Percentiles rank a stretch among this genome's conserved stretches.
These are phyloP conservation scores for Venustampulla echinocandica DNA, from an alignment of 495 filamentous ascomycete species.

Conservation along the genomic window DNA sequence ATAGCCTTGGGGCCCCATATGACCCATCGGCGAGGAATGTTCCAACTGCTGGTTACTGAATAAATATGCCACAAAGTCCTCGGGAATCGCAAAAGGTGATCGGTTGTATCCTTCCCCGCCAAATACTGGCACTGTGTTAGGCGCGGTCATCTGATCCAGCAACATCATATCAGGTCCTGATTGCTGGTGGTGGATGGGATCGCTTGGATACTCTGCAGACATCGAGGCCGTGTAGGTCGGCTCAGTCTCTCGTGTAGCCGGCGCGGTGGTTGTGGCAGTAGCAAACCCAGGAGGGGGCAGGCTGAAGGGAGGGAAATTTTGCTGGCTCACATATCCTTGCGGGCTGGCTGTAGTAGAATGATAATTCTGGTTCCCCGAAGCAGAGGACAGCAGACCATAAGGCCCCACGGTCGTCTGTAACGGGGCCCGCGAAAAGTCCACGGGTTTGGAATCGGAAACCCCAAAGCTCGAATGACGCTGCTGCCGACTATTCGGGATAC, in stretches of 20 bases:
- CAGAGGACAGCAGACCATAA: slow-evolving; percentile 42
- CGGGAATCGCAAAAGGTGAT: slow-evolving; percentile 80
- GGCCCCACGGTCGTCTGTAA: slow-evolving; percentile 37
- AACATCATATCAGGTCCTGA: slow-evolving; percentile 43
- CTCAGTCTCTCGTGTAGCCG: slow-evolving; percentile 15
- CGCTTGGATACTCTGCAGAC: slow-evolving; percentile 20
- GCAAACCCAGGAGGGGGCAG: slow-evolving; percentile 41
- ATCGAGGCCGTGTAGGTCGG: slow-evolving; percentile 19
- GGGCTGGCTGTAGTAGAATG: slow-evolving; percentile 24
- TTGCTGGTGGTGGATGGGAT: slow-evolving; percentile 31
- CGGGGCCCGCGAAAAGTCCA: slow-evolving; percentile 30
- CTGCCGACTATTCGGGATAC: slow-evolving; percentile 6
- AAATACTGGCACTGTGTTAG: slow-evolving; percentile 74
- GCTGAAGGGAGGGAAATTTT: slow-evolving; percentile 46
- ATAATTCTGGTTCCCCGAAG: slow-evolving; percentile 39
- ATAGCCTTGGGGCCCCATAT: slow-evolving; percentile 36
- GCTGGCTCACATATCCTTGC: slow-evolving; percentile 40
- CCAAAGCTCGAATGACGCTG: slow-evolving; percentile 23
- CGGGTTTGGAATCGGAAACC: slow-evolving; percentile 14
- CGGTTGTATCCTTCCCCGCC: slow-evolving; percentile 73
- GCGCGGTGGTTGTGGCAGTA: slow-evolving; percentile 15
- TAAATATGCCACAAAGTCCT: slow-evolving; percentile 86
- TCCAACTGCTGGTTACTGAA: slow-evolving; percentile 56
- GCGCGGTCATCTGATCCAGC: slow-evolving; percentile 57
- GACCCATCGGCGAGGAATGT: slow-evolving; percentile 21